phyloP scores from a whole-genome alignment of 176 grass and related monocot genomes.

The Phyllostachys edulis region DNA sequence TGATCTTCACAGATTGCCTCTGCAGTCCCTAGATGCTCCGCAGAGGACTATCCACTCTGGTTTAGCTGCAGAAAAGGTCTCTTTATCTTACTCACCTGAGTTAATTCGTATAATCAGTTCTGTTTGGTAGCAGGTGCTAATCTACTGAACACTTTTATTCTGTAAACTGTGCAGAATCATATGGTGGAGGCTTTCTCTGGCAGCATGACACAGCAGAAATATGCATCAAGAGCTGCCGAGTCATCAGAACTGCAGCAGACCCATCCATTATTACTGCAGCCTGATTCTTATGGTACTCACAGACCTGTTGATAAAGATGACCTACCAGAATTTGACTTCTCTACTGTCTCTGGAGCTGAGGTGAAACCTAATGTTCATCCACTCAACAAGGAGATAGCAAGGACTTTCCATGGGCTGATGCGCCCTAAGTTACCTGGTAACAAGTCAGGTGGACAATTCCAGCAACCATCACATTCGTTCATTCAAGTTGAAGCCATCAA shows the following conservation, averaged over 20 bases:
- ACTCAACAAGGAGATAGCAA: neutral
- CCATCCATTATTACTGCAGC: neutral
- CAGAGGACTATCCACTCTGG: neutral
- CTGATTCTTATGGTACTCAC: neutral
- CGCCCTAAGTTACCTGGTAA: neutral
- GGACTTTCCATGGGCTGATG: neutral
- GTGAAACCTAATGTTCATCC: neutral
- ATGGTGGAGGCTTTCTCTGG: neutral
- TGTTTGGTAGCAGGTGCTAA: neutral
- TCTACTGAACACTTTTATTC: neutral
- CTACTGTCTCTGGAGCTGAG: neutral
- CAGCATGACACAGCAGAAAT: neutral
- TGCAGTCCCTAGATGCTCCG: neutral
- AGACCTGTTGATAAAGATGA: neutral
- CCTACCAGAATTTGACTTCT: neutral
- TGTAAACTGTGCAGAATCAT: conserved; percentile 1
- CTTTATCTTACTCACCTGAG: neutral
- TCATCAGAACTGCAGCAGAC: neutral
- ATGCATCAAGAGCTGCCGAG: neutral
- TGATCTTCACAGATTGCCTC: neutral
- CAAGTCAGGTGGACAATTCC: neutral
- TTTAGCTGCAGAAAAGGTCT: conserved; percentile 20
- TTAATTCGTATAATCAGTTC: neutral
- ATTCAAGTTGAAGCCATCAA: neutral
- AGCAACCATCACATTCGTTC: neutral